phyloP scores from a whole-genome alignment of 2,329 filamentous ascomycete species.

The Curvularia hawaiiensis region DNA sequence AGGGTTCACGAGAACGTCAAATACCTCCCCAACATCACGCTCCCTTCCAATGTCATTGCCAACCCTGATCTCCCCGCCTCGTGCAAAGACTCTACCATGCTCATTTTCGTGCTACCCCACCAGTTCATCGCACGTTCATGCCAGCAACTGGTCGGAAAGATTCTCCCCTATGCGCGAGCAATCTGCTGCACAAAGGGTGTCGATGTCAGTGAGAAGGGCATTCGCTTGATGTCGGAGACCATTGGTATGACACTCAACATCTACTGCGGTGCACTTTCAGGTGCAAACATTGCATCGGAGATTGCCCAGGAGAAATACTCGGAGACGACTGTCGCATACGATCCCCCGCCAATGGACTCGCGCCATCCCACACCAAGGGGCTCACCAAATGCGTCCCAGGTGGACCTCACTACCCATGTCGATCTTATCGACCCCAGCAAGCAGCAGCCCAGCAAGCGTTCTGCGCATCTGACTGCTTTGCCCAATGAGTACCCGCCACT shows the following conservation, averaged over 20 bases:
- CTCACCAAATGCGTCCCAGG: slow-evolving; percentile 55
- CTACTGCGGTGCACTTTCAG: slow-evolving; percentile 94
- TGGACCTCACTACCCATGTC: slow-evolving; percentile 55
- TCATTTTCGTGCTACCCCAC: slow-evolving; percentile 96
- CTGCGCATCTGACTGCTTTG: slow-evolving; percentile 73
- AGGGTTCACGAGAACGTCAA: slow-evolving; percentile 94
- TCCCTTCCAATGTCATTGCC: slow-evolving; percentile 83
- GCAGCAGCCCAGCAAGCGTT: slow-evolving; percentile 62
- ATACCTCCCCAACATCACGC: slow-evolving; percentile 86
- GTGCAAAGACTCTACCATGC: slow-evolving; percentile 81
- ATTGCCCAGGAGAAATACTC: slow-evolving; percentile 96
- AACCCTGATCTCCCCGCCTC: slow-evolving; percentile 81
- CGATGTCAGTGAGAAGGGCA: slow-evolving; percentile 83
- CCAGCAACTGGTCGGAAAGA: slow-evolving; percentile 82
- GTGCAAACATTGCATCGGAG: slow-evolving; percentile 94
- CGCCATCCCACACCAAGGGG: slow-evolving; percentile 68
- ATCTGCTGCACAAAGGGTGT: slow-evolving; percentile 99
- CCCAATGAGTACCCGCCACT: slow-evolving; percentile 84
- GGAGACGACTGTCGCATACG: slow-evolving; percentile 96
- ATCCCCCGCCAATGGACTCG: slow-evolving; percentile 87
- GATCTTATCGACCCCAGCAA: slow-evolving; percentile 60
- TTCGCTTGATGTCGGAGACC: slow-evolving; percentile 91
- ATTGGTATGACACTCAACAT: slow-evolving; percentile 91
- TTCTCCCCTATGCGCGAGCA: slow-evolving; percentile 87
- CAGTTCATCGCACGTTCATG: slow-evolving; percentile 93